These are phyloP conservation scores for Pulveroboletus sp. DNA, from an alignment of 768 basidiomycete genomes.

Conservation along the genomic window DNA sequence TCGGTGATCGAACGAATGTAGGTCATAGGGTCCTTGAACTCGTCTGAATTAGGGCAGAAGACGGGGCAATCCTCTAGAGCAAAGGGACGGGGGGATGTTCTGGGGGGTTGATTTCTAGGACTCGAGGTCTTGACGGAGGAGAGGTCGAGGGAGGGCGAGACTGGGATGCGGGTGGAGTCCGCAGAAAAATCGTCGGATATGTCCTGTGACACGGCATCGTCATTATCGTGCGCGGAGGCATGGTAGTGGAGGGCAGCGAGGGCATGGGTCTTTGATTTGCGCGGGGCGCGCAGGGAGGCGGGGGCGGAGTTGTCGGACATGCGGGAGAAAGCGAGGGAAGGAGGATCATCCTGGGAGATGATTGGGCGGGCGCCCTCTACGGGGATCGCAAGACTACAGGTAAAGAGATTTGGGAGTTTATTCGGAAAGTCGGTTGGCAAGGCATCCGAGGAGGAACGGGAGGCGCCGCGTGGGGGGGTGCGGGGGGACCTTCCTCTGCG, in stretches of 20 bases:
- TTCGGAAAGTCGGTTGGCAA: slow-evolving; percentile 48
- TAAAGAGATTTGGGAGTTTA: slow-evolving; percentile 46
- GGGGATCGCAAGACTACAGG: slow-evolving; percentile 67
- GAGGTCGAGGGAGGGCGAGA: slow-evolving; percentile 60
- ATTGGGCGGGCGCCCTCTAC: slow-evolving; percentile 72
- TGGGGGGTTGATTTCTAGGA: slow-evolving; percentile 39
- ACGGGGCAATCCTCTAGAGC: slow-evolving; percentile 85
- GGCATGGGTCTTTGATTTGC: slow-evolving; percentile 89
- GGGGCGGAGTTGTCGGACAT: slow-evolving; percentile 34
- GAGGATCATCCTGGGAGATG: slow-evolving; percentile 42
- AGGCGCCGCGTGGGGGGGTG: slow-evolving; percentile 42
- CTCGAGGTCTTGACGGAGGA: slow-evolving; percentile 65
- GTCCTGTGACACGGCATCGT: slow-evolving; percentile 41
- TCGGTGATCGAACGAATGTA: slow-evolving; percentile 83
- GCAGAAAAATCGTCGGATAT: slow-evolving; percentile 43
- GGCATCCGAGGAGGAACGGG: slow-evolving; percentile 38
- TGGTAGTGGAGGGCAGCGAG: slow-evolving; percentile 72
- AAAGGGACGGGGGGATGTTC: slow-evolving; percentile 62
- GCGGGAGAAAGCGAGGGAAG: slow-evolving; percentile 31
- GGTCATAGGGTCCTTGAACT: slow-evolving; percentile 91
- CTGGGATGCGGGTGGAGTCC: slow-evolving; percentile 55
- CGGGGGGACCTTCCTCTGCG: slow-evolving; percentile 61
- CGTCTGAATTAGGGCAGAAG: slow-evolving; percentile 83
- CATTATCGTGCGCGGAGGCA: slow-evolving; percentile 49
- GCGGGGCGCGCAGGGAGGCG: slow-evolving; percentile 66